These are phyloP conservation scores for Ramalina peruviana DNA, from an alignment of 495 filamentous ascomycete genomes.

Conservation along the genomic window DNA sequence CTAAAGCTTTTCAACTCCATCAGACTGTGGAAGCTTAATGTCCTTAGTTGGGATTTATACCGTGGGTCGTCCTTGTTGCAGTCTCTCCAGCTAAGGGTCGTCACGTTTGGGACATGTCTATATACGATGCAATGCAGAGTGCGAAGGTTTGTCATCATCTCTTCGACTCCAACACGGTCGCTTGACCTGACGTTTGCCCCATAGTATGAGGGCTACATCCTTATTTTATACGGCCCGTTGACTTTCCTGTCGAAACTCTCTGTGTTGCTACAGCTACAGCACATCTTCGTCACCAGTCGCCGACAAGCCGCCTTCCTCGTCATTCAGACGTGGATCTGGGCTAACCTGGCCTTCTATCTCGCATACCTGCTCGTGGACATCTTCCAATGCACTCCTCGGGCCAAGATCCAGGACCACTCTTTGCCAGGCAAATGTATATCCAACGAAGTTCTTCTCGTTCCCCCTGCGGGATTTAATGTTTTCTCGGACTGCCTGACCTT, in stretches of 20 bases:
- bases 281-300: constrained; percentile 6
- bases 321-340: constrained; percentile 3
- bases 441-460: constrained; percentile 30
- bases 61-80: too few species aligned
- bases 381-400: constrained; percentile 4
- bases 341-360: constrained; percentile 4
- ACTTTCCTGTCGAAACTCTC: constrained; percentile 4
- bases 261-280: constrained; percentile 3
- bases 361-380: constrained; percentile 2
- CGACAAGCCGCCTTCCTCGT: not conserved
- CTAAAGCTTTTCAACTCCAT: too few species aligned
- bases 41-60: too few species aligned
- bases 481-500: constrained; percentile 37
- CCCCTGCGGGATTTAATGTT: constrained; percentile 34
- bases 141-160: too few species aligned
- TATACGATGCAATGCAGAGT: too few species aligned
- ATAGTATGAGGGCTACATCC: too few species aligned
- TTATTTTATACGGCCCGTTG: not conserved
- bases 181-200: too few species aligned
- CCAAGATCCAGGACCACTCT: constrained; percentile 25
- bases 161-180: too few species aligned
- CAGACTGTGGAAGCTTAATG: too few species aligned
- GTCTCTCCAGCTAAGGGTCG: too few species aligned
- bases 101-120: too few species aligned
- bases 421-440: constrained; percentile 34